Evolutionary conservation across 306 rosid genomes (phyloP).

Genomic region (Cicer pinnatifidum): DNA sequence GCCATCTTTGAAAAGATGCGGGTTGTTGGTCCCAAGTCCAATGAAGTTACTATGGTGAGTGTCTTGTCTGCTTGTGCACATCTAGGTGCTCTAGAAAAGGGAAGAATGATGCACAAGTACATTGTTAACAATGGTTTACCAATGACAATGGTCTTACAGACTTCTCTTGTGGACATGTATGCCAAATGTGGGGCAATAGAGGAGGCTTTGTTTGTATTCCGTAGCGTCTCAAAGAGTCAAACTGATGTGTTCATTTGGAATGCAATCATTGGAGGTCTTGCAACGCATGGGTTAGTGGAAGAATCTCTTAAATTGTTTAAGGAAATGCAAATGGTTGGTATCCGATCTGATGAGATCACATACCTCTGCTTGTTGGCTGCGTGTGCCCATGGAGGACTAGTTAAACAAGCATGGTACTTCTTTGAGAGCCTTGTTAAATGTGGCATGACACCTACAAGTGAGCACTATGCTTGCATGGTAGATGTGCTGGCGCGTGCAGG

Average conservation of each 20-base stretch:
- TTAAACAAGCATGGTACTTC: slow-evolving; percentile 73
- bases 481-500: slow-evolving; percentile 78
- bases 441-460: slow-evolving; percentile 60
- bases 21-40: slow-evolving; percentile 59
- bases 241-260: slow-evolving; percentile 82
- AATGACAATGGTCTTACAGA: slow-evolving; percentile 60
- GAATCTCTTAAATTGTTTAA: slow-evolving; percentile 59
- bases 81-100: slow-evolving; percentile 73
- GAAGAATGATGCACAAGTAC: slow-evolving; percentile 60
- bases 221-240: slow-evolving; percentile 43
- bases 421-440: slow-evolving; percentile 58
- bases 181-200: slow-evolving; percentile 81
- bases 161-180: slow-evolving; percentile 87
- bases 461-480: slow-evolving; percentile 83
- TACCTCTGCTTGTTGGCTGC: slow-evolving; percentile 76
- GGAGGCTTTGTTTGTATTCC: slow-evolving; percentile 68
- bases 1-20: slow-evolving; percentile 61
- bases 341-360: slow-evolving; percentile 73
- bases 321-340: slow-evolving; percentile 64
- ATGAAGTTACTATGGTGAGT: slow-evolving; percentile 86
- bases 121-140: slow-evolving; percentile 58
- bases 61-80: slow-evolving; percentile 74
- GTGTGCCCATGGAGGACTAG: slow-evolving; percentile 82
- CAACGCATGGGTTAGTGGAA: slow-evolving; percentile 67
- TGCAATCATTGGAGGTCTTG: slow-evolving; percentile 80